Evolutionary conservation across 2,329 filamentous ascomycete species (phyloP).

Genomic region (Xylariaceae sp.): DNA sequence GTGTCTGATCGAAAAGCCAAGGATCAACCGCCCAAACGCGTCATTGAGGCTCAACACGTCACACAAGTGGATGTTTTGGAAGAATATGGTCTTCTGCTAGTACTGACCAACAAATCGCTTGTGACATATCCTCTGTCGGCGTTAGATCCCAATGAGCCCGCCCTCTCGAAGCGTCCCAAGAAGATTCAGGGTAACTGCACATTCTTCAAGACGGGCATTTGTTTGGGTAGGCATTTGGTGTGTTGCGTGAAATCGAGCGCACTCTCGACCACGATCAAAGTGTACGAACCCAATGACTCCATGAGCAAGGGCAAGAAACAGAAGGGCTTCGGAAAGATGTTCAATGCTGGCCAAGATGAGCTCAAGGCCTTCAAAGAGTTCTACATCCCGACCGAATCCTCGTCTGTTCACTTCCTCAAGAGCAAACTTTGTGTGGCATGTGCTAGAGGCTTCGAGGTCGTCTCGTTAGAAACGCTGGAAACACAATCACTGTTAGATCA

Average conservation of each 20-base stretch:
- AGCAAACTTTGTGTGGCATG: constrained; percentile 96
- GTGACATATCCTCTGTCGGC: constrained; percentile 85
- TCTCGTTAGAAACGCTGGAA: constrained; percentile 94
- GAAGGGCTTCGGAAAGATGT: constrained; percentile 92
- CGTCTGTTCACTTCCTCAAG: constrained; percentile 94
- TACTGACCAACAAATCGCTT: constrained; percentile 89
- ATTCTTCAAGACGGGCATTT: constrained; percentile 97
- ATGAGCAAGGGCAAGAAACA: constrained; percentile 94
- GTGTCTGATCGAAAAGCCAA: constrained; percentile 87
- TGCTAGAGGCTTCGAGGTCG: constrained; percentile 92
- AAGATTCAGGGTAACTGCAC: constrained; percentile 97
- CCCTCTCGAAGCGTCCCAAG: constrained; percentile 79
- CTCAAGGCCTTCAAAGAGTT: constrained; percentile 98
- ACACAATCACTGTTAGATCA: constrained; percentile 96
- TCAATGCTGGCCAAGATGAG: constrained; percentile 87
- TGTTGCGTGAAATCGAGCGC: constrained; percentile 95
- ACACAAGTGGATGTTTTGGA: constrained; percentile 96
- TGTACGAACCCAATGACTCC: constrained; percentile 96
- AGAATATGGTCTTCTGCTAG: constrained; percentile 86
- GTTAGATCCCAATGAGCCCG: constrained; percentile 77
- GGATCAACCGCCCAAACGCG: constrained; percentile 73
- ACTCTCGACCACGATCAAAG: constrained; percentile 93
- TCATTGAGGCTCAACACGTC: constrained; percentile 81
- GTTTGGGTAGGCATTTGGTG: constrained; percentile 87
- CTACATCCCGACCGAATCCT: constrained; percentile 97